Percentiles rank a stretch among this genome's conserved stretches.
Evolutionary conservation across 1,139 yeast genomes (phyloP).

Genomic region (Hyphopichia pseudoburtonii): DNA sequence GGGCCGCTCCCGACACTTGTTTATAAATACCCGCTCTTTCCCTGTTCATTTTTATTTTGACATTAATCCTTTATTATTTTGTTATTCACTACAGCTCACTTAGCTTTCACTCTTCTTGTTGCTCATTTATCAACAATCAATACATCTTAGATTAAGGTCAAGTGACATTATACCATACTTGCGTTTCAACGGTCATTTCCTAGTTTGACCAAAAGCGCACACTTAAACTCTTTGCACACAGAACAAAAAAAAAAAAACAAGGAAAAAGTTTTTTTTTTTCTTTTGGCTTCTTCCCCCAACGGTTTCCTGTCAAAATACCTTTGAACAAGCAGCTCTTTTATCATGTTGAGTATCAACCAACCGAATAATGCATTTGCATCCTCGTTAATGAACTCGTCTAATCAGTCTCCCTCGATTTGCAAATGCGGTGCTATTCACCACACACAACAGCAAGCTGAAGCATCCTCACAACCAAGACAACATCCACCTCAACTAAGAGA

Average conservation of each 20-base stretch:
- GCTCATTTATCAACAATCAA: neutral
- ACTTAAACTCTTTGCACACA: no score
- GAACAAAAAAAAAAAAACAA: neutral
- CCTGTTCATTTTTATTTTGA: neutral
- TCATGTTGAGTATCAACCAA: slow-evolving; percentile 3
- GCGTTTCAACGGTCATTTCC: neutral
- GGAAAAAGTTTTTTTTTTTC: no score
- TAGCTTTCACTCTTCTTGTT: neutral
- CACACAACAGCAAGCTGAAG: neutral
- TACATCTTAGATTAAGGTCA: neutral
- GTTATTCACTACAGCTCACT: neutral
- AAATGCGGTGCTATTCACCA: slow-evolving; percentile 2
- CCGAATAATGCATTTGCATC: slow-evolving; percentile 3
- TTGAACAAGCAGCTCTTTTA: neutral
- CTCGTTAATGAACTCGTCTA: slow-evolving; percentile 3
- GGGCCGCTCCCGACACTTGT: slow-evolving; percentile 1
- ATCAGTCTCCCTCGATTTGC: slow-evolving; percentile 2
- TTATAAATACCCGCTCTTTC: neutral
- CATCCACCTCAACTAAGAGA: neutral
- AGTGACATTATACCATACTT: slow-evolving; percentile 3
- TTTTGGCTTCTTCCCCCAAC: no score
- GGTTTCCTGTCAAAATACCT: neutral
- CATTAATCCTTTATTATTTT: neutral
- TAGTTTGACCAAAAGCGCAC: neutral
- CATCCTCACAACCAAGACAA: neutral